Percentiles rank a stretch among this genome's conserved stretches.
phyloP scores from a whole-genome alignment of 768 basidiomycete species.

The Hemileccinum impolitum region DNA sequence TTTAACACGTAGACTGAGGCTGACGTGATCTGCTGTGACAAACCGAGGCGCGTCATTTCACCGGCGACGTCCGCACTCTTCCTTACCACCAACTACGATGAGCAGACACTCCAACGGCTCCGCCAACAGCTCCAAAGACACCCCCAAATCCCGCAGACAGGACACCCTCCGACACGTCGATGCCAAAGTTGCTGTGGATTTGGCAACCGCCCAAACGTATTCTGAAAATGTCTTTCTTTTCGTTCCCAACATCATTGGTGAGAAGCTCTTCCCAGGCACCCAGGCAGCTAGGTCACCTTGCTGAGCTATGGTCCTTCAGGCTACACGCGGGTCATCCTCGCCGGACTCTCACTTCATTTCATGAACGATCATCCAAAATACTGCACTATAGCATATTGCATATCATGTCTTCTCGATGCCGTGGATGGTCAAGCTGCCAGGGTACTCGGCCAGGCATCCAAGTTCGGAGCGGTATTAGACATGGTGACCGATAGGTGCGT shows the following conservation, averaged over 20 bases:
- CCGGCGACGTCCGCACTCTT: not conserved
- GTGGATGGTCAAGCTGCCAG: slow-evolving; percentile 93
- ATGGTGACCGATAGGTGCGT: slow-evolving; percentile 97
- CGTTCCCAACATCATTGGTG: slow-evolving; percentile 94
- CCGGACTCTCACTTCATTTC: slow-evolving; percentile 81
- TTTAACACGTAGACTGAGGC: not conserved
- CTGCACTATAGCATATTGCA: slow-evolving; percentile 83
- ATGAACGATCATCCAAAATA: slow-evolving; percentile 96
- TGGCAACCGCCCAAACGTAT: slow-evolving; percentile 81
- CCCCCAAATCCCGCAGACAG: slow-evolving; percentile 39
- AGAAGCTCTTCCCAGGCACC: slow-evolving; percentile 20
- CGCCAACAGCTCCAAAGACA: slow-evolving; percentile 27
- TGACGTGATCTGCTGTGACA: slow-evolving; percentile 21
- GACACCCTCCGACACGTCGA: slow-evolving; percentile 70
- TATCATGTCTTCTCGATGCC: slow-evolving; percentile 93
- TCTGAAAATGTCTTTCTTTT: slow-evolving; percentile 98
- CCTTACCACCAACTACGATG: slow-evolving; percentile 18
- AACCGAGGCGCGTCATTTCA: slow-evolving; percentile 17
- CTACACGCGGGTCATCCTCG: slow-evolving; percentile 87
- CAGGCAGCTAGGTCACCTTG: not conserved
- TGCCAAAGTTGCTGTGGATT: slow-evolving; percentile 81
- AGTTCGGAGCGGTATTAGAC: slow-evolving; percentile 96
- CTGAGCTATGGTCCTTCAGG: slow-evolving; percentile 43
- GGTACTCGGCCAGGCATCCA: slow-evolving; percentile 83
- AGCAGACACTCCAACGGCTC: slow-evolving; percentile 24